Conservation (phyloP, 1,139 yeast species). For the Pichia sp. region DNA sequence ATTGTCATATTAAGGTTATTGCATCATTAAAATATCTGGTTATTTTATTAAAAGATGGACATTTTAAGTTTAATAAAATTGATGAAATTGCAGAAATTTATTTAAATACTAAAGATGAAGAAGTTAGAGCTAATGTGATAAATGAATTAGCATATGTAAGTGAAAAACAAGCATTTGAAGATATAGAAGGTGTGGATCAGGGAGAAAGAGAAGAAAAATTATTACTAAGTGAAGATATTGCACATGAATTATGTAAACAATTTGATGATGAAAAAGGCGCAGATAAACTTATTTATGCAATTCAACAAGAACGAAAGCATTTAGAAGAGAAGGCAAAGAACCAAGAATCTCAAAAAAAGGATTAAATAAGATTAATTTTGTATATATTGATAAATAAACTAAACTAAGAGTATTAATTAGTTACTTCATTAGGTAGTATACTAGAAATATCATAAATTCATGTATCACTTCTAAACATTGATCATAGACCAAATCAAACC, state of each 20-base stretch:
- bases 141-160: conserved; percentile 6
- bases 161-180: conserved; percentile 2
- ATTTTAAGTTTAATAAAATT: conserved; percentile 21
- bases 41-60: conserved; percentile 28
- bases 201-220: conserved; percentile 18
- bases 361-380: background rate
- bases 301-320: conserved; percentile 22
- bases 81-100: conserved; percentile 21
- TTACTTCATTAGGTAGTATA: background rate
- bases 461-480: too few relatives aligned
- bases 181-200: background rate
- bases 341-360: background rate
- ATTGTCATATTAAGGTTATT: conserved; percentile 77
- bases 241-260: conserved; percentile 17
- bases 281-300: conserved; percentile 21
- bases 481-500: too few relatives aligned
- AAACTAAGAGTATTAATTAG: background rate
- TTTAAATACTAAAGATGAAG: conserved; percentile 18
- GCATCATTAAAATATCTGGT: conserved; percentile 69
- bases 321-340: background rate
- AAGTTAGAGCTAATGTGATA: conserved; percentile 10
- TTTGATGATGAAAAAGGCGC: conserved; percentile 20
- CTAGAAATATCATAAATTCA: too few relatives aligned
- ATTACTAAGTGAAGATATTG: conserved; percentile 24
- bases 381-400: background rate